Conservation (phyloP, 257 asterid genomes). For the Solanum arcanum region DNA sequence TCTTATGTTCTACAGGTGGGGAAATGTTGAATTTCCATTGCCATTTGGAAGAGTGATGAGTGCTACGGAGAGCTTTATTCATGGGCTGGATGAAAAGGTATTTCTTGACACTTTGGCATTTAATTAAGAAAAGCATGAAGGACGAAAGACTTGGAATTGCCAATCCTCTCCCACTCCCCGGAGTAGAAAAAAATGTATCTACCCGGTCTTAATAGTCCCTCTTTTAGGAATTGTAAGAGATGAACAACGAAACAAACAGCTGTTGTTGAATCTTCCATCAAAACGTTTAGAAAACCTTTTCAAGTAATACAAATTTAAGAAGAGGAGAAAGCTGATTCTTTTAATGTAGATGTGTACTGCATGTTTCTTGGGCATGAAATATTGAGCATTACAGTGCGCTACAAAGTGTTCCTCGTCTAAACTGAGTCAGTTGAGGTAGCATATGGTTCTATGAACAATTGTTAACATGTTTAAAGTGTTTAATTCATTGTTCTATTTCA, state of each 20-base stretch:
- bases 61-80: constrained; percentile 72
- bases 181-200: background rate
- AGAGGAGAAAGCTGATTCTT: background rate
- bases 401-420: background rate
- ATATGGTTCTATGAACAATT: background rate
- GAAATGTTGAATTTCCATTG: constrained; percentile 80
- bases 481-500: constrained; percentile 11
- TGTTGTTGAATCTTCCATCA: background rate
- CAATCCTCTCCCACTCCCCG: background rate
- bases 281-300: background rate
- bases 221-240: background rate
- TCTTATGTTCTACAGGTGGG: constrained; percentile 47
- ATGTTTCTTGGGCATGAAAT: background rate
- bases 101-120: background rate
- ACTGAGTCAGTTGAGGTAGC: background rate
- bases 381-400: background rate
- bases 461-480: background rate
- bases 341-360: background rate
- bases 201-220: background rate
- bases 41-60: constrained; percentile 95
- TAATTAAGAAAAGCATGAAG: background rate
- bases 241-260: background rate
- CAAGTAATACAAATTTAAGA: background rate
- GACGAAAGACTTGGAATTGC: background rate
- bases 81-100: constrained; percentile 91